phyloP scores from a whole-genome alignment of 2,329 filamentous ascomycete genomes.

The Fusarium anguioides region DNA sequence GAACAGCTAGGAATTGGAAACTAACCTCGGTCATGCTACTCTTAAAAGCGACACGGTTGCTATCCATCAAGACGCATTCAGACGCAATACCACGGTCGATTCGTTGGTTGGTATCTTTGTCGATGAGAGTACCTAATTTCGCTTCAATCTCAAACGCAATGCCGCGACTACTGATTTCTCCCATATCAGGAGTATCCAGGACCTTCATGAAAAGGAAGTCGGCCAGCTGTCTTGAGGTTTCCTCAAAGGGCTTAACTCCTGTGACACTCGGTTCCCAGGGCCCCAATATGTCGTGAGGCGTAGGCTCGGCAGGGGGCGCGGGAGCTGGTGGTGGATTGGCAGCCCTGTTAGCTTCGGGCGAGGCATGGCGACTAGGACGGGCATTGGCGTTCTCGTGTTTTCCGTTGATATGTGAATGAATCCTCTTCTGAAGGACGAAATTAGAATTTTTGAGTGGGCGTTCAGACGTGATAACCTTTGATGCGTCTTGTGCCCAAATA shows the following conservation, averaged over 20 bases:
- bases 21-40: slow-evolving; percentile 91
- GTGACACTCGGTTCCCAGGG: slow-evolving; percentile 76
- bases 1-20: background rate
- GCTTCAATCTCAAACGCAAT: slow-evolving; percentile 93
- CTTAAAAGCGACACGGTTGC: slow-evolving; percentile 74
- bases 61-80: slow-evolving; percentile 75
- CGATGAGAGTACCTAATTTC: slow-evolving; percentile 85
- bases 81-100: slow-evolving; percentile 74
- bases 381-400: slow-evolving; percentile 47
- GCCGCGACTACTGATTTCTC: slow-evolving; percentile 70
- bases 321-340: slow-evolving; percentile 30
- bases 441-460: slow-evolving; percentile 51
- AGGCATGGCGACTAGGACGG: slow-evolving; percentile 58
- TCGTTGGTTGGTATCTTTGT: slow-evolving; percentile 76
- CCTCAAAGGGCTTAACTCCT: slow-evolving; percentile 76
- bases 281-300: slow-evolving; percentile 56
- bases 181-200: slow-evolving; percentile 72
- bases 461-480: too few species aligned
- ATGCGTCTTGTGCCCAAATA: slow-evolving; percentile 60
- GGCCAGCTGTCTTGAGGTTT: slow-evolving; percentile 79
- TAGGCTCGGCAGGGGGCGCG: slow-evolving; percentile 44
- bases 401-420: slow-evolving; percentile 52
- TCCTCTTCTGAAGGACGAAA: slow-evolving; percentile 45
- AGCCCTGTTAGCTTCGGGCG: slow-evolving; percentile 40
- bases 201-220: slow-evolving; percentile 83